Base-by-base conservation (phyloP, 2,329 filamentous ascomycete genomes). In the Teratosphaeria pseudoeucalypti region DNA sequence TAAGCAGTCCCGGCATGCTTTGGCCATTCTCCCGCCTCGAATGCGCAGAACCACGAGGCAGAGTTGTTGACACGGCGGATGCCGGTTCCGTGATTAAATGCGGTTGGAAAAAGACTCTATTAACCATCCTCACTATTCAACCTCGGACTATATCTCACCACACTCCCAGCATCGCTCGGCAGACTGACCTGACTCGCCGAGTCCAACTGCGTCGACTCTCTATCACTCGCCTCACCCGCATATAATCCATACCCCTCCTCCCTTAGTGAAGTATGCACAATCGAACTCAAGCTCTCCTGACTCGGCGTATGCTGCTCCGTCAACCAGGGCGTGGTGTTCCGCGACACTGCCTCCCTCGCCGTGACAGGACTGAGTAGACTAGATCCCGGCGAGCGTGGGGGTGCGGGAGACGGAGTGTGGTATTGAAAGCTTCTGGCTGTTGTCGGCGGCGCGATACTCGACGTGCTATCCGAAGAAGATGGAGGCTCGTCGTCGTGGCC, bases 151-250 rank as follows among this genome's bases (percentile, higher is more conserved):
- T 68, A 65, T 19, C 61, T 60, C 23, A 70, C 16, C 3, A 70
- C 68, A 61, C 68, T 70, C 12, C 66, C 67, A 37, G 67, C 61
- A 58, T 69, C 66, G 54, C 67, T 70, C 14, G 61, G 61, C 34
- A 65, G 55, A 26, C 62, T 65, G 6, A 61, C 58, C n/a, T 64
- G 62, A 58, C 65, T 68, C 12, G 52, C 27, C 19, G 62, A 63
- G n/a, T 61, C 60, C 34, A 63, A 29, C 53, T 57, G 49, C 52
- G 52, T 29, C n/a, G 57, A 57, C 29, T 11, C 29, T 34, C 12
- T 49, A 29, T 52, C 57, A 47, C n/a, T 34, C 23, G 55, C 47
- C 53, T 49, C 39, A 47, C 23, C 23, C 16, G 16, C 61, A 34
- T 34, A 43, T 19, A 34, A 23, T 11, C 60, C 52, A 55, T 57